Conservation (phyloP, 192 early-diverging fungal genomes). For the Coemansia erecta region DNA sequence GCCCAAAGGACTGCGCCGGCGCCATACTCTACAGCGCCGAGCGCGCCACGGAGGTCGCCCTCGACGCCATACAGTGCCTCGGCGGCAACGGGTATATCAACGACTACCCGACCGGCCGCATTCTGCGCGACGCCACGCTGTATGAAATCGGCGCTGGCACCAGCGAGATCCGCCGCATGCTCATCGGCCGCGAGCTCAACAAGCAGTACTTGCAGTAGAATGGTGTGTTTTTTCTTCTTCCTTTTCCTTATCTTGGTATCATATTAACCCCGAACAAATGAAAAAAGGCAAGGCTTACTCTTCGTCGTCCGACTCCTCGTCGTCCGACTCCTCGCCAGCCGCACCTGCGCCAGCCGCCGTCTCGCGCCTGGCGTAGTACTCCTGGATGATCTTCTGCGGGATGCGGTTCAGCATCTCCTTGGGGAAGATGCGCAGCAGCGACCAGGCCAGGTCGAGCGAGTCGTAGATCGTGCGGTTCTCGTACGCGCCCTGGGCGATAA, state of each 20-base stretch:
- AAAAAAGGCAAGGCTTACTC: constrained; percentile 11
- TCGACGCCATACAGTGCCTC: constrained; percentile 92
- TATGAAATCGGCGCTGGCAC: constrained; percentile 98
- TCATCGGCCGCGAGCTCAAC: constrained; percentile 83
- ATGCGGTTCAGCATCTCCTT: constrained; percentile 99
- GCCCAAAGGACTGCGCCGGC: constrained; percentile 92
- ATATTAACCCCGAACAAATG: neutral
- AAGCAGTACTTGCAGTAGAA: constrained; percentile 53
- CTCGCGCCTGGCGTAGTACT: constrained; percentile 82
- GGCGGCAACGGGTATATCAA: constrained; percentile 97
- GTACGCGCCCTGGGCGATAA: constrained; percentile 94
- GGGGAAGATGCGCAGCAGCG: constrained; percentile 97
- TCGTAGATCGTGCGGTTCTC: constrained; percentile 97
- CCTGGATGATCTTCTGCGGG: constrained; percentile 89
- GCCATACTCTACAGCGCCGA: constrained; percentile 93
- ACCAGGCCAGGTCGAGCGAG: constrained; percentile 97
- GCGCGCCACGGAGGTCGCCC: constrained; percentile 86
- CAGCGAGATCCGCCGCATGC: constrained; percentile 87
- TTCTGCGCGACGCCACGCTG: constrained; percentile 89
- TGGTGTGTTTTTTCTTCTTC: no score
- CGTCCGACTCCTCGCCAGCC: constrained; percentile 13
- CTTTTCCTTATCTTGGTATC: neutral
- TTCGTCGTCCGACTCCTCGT: constrained; percentile 23
- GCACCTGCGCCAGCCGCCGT: constrained; percentile 4
- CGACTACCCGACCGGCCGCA: constrained; percentile 83